Base-by-base conservation (phyloP, 768 basidiomycete genomes). In the Pisolithus albus region DNA sequence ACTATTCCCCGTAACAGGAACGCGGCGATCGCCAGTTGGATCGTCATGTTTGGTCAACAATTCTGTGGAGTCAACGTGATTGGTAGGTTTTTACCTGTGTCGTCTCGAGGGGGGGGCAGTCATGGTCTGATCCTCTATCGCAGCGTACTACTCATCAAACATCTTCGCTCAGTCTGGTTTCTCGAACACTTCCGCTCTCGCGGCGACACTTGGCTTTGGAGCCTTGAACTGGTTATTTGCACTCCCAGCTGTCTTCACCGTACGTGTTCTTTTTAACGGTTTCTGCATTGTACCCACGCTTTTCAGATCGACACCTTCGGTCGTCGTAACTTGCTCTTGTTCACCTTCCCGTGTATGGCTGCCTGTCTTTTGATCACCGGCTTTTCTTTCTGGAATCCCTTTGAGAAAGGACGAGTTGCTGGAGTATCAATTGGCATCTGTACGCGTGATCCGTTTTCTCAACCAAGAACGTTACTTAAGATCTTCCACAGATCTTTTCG, bases 291-390 rank as follows among this genome's bases (percentile, higher is more conserved):
- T 52, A 59, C 3, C 11, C 34, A 68, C 66, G 21, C 2, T 30
- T 9, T 9, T 2, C 51, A 78, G 76, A 83, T 88, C 30, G 83
- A 86, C 64, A 84, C 83, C 0, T 88, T 81, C 58, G 89, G 89
- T 10, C 78, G 89, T 34, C 81, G 89, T n/a, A 83, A 81, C 48
- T 73, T 91, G 4, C 71, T 91, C 15, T 67, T 90, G 11, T 80
- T 81, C 58, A 88, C 87, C 0, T 91, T 91, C 75, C 88, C 89
- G 0, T 79, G 79, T 53, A 91, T 91, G 89, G 81, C 84, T 0
- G 77, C 80, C 71, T 83, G 82, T 24, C 70, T 90, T 30, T 76
- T 90, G n/a, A 79, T 81, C 23, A 80, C 86, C 18, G 88, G 88
- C 5, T 82, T 88, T 59, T 84, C 76, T 41, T 86, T 86, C 73